These are phyloP conservation scores for Saccharomyces hybrid DNA, from an alignment of 1,139 yeast species.

Conservation along the genomic window DNA sequence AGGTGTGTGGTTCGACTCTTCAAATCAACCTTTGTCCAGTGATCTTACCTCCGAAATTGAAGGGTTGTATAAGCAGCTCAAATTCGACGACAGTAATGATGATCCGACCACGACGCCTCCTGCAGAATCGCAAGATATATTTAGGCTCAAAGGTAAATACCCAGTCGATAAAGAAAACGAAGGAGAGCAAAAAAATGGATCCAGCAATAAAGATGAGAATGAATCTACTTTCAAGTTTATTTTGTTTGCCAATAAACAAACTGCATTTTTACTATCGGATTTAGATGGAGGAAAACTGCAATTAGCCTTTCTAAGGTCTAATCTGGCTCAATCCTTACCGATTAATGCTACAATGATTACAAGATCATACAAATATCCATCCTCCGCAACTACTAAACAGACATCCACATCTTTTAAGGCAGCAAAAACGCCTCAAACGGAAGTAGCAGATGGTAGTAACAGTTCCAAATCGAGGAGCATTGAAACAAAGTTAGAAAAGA, in stretches of 20 bases:
- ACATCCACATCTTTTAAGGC: not conserved
- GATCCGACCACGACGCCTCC: constrained; percentile 8
- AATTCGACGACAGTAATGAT: constrained; percentile 24
- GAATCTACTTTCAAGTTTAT: constrained; percentile 23
- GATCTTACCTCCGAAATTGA: constrained; percentile 54
- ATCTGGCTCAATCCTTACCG: constrained; percentile 21
- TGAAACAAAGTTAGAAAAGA: not conserved
- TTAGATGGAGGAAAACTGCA: constrained; percentile 32
- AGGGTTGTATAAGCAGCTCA: constrained; percentile 35
- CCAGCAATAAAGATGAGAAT: not conserved
- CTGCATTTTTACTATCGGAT: constrained; percentile 35
- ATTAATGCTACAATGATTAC: constrained; percentile 20
- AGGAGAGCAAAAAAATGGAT: constrained; percentile 8
- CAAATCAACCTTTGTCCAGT: constrained; percentile 51
- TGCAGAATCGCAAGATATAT: constrained; percentile 3
- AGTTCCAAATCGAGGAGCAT: not conserved
- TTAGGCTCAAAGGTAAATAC: constrained; percentile 13
- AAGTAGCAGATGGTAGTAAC: constrained; percentile 4
- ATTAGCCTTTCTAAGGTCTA: constrained; percentile 25
- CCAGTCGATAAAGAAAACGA: constrained; percentile 19
- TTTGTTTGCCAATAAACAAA: constrained; percentile 32
- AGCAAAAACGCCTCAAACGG: constrained; percentile 7
- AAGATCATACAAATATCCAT: constrained; percentile 21
- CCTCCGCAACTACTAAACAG: constrained; percentile 8
- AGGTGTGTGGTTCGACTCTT: constrained; percentile 72